Evolutionary conservation across 2,329 filamentous ascomycete species (phyloP).

Genomic region (Aschersonia sp.): DNA sequence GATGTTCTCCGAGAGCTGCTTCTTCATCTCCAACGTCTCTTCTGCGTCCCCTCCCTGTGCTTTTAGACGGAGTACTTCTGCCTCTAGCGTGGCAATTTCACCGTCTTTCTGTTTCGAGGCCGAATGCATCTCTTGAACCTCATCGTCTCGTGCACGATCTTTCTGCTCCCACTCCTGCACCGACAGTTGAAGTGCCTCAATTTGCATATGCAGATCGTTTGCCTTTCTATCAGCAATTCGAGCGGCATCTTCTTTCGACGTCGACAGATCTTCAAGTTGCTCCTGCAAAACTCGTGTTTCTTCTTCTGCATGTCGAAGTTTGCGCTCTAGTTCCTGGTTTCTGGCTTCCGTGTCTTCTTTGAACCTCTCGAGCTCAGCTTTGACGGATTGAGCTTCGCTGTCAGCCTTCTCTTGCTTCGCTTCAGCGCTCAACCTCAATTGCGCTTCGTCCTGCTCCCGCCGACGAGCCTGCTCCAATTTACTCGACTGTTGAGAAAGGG

Average conservation of each 20-base stretch:
- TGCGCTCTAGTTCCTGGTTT: constrained; percentile 52
- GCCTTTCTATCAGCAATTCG: constrained; percentile 41
- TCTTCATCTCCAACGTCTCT: constrained; percentile 70
- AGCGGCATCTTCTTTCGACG: constrained; percentile 54
- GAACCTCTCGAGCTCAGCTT: constrained; percentile 35
- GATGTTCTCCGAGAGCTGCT: constrained; percentile 82
- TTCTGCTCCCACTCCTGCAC: constrained; percentile 47
- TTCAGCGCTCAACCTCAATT: constrained; percentile 46
- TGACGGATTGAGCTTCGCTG: constrained; percentile 33
- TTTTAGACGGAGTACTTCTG: constrained; percentile 70
- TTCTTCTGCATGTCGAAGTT: constrained; percentile 56
- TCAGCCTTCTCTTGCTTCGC: constrained; percentile 34
- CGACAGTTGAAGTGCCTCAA: constrained; percentile 28
- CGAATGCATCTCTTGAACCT: constrained; percentile 47
- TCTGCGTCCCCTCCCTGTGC: constrained; percentile 75
- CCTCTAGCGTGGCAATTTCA: constrained; percentile 61
- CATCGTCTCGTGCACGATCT: constrained; percentile 36
- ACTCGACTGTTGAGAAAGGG: constrained; percentile 63
- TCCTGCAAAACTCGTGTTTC: constrained; percentile 63
- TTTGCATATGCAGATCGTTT: constrained; percentile 38
- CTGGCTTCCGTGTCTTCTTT: constrained; percentile 36
- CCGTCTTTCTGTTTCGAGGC: constrained; percentile 55
- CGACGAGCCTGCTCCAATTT: constrained; percentile 69
- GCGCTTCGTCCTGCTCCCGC: constrained; percentile 76
- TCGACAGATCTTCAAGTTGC: constrained; percentile 59